Evolutionary conservation across 2,329 filamentous ascomycete species (phyloP).

Genomic region (Dendrostoma leiphaemia): DNA sequence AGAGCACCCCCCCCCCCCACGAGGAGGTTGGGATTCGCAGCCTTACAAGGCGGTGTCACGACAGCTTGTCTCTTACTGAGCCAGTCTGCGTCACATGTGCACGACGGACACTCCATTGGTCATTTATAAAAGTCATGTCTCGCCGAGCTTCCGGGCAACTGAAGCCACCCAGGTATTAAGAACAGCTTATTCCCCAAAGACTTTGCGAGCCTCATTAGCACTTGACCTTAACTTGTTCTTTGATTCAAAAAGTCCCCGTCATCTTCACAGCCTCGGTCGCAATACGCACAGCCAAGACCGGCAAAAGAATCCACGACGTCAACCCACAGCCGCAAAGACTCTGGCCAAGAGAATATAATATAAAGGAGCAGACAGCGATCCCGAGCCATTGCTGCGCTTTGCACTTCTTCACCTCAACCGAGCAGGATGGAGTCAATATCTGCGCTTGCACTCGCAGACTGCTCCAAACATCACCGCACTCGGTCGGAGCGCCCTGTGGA

Average conservation of each 20-base stretch:
- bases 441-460: neutral
- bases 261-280: no score
- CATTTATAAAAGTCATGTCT: no score
- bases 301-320: no score
- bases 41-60: constrained; percentile 8
- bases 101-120: neutral
- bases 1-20: neutral
- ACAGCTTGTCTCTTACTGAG: neutral
- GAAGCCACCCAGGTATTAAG: neutral
- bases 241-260: no score
- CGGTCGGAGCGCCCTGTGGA: constrained; percentile 2
- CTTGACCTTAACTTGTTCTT: no score
- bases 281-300: no score
- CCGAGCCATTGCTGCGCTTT: no score
- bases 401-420: neutral
- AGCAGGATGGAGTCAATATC: constrained; percentile 12
- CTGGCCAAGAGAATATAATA: neutral
- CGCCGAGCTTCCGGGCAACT: no score
- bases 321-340: no score
- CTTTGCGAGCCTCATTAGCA: no score
- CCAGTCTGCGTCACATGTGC: neutral
- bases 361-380: neutral
- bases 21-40: neutral
- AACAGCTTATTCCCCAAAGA: no score
- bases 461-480: constrained; percentile 7